These are phyloP conservation scores for Medicago truncatula DNA, from an alignment of 306 rosid genomes.

Conservation along the genomic window DNA sequence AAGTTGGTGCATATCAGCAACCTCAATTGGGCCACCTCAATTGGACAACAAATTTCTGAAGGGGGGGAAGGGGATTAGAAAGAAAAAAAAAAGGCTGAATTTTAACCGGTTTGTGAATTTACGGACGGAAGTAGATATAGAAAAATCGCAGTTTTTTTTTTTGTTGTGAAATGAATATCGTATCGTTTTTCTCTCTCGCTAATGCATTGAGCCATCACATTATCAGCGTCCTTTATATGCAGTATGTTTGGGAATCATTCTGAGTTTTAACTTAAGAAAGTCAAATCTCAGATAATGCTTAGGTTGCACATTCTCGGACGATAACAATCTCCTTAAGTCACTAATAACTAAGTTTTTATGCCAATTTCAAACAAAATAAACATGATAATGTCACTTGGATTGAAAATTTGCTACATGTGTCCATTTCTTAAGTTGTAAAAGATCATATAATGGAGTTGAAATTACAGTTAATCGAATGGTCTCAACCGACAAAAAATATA, in stretches of 20 bases:
- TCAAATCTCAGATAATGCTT: slow-evolving; percentile 4
- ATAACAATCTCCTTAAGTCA: too few species aligned
- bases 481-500: too few species aligned
- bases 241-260: slow-evolving; percentile 25
- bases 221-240: slow-evolving; percentile 36
- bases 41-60: slow-evolving; percentile 93
- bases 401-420: too few species aligned
- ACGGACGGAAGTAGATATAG: slow-evolving; percentile 62
- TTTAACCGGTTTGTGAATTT: slow-evolving; percentile 62
- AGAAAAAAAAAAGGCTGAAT: slow-evolving; percentile 34
- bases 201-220: slow-evolving; percentile 53
- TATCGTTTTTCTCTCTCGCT: slow-evolving; percentile 41
- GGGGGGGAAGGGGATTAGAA: background rate
- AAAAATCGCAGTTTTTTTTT: slow-evolving; percentile 48
- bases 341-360: too few species aligned
- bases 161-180: slow-evolving; percentile 59
- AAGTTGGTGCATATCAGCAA: slow-evolving; percentile 93
- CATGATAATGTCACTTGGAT: too few species aligned
- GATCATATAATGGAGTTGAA: too few species aligned
- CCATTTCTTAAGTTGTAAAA: too few species aligned
- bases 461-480: too few species aligned
- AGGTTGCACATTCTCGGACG: background rate
- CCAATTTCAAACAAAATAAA: too few species aligned
- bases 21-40: slow-evolving; percentile 87
- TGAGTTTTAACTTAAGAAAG: slow-evolving; percentile 30